Conservation (phyloP, 495 filamentous ascomycete species). For the Bacidia rubella region DNA sequence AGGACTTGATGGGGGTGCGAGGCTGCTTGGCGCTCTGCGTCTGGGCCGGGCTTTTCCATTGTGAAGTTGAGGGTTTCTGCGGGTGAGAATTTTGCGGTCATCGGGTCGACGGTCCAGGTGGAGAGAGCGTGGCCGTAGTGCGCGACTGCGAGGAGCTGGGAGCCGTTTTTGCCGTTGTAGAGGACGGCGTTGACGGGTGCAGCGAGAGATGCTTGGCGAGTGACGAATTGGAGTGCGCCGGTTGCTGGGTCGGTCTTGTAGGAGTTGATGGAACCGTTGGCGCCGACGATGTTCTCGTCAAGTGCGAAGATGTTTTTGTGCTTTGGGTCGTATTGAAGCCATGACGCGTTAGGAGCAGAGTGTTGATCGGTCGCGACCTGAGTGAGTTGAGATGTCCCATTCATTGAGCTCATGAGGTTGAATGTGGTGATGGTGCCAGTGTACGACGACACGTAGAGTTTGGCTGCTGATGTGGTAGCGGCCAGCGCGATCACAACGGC, state of each 20-base stretch:
- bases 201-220: conserved; percentile 19
- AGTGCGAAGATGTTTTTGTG: conserved; percentile 44
- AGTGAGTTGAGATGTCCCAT: background rate
- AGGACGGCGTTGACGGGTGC: conserved; percentile 31
- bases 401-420: background rate
- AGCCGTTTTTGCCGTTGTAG: conserved; percentile 21
- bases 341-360: conserved; percentile 34
- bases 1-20: conserved; percentile 61
- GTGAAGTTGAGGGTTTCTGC: conserved; percentile 40
- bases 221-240: conserved; percentile 21
- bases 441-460: background rate
- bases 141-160: conserved; percentile 29
- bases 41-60: conserved; percentile 32
- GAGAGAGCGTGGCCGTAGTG: conserved; percentile 22
- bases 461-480: background rate
- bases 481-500: too few relatives aligned
- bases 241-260: conserved; percentile 19
- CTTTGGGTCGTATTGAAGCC: conserved; percentile 42
- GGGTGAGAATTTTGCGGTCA: conserved; percentile 8
- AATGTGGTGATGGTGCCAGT: background rate
- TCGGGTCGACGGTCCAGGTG: conserved; percentile 1
- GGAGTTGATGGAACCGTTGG: conserved; percentile 30
- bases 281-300: conserved; percentile 35
- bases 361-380: background rate
- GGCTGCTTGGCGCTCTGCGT: conserved; percentile 42